Evolutionary conservation across 108 stramenopile genomes (phyloP), one percentile per base, ranked within the genome.

Genomic region (Seminavis robusta): DNA sequence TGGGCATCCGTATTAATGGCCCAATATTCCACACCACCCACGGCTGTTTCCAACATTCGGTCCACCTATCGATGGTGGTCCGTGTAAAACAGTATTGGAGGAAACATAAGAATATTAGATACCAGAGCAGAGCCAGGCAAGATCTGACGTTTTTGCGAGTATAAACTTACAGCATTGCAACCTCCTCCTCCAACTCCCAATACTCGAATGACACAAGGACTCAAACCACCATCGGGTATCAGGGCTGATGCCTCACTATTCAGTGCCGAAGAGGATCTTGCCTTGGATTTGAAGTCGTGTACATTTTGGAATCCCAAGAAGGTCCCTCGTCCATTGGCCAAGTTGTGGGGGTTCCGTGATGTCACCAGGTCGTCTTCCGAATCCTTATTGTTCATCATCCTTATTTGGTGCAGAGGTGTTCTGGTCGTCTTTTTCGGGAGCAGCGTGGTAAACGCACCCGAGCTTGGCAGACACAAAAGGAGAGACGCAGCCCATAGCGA

Each of bases 1-100:
- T 94, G 93, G 0, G 87, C 84, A 54, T 94, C 94, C 29, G 94
- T 94, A 61, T 94, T 94, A 48, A 94, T 77, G 65, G 86, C 74
- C 89, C 90, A 90, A 67, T 92, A 94, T 39, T 92, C 89, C 15
- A 92, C 93, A 29, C 94, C 94, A 6, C 65, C 67, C 26, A 94
- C 77, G 45, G 74, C 77, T 8, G 88, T 80, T 46, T 91, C 88
- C 61, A 91, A 77, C 92, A 94, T 94, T 3, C 88, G 81, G 69
- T 88, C 87, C 24, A 89, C 72, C 83, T 50, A 49, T 19, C 20
- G 4, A 50, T 37, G 36, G 20, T 45, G 28, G 30, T 9, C 30
- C 0, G n/a, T 1, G 11, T 27, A 52, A 43, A 32, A 21, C 8
- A n/a, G 29, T 25, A 15, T 17, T 7, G 29, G n/a, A 13, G 8